Percentiles rank a stretch among this genome's conserved stretches.
phyloP scores from a whole-genome alignment of 331 rosid species.

The Pyrus hybrid region DNA sequence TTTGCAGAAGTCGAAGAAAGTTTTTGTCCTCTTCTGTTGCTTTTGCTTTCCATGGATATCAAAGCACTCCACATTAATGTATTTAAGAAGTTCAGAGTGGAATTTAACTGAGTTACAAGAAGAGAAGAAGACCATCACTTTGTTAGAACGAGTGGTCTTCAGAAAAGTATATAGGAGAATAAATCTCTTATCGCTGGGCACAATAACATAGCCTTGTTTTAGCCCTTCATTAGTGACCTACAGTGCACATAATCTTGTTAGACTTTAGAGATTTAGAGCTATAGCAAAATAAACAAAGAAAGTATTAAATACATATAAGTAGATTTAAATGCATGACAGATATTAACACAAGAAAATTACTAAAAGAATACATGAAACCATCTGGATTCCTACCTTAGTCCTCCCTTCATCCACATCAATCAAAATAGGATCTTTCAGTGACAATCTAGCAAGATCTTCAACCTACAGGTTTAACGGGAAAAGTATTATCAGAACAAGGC shows the following conservation, averaged over 20 bases:
- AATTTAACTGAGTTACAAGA: constrained; percentile 86
- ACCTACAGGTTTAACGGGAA: constrained; percentile 41
- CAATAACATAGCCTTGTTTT: constrained; percentile 91
- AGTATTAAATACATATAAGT: too few species aligned
- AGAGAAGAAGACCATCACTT: constrained; percentile 97
- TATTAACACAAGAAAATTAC: neutral
- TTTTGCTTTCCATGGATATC: constrained; percentile 95
- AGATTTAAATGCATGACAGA: too few species aligned
- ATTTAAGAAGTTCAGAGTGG: constrained; percentile 79
- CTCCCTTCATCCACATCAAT: constrained; percentile 89
- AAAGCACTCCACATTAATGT: constrained; percentile 50
- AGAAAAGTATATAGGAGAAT: constrained; percentile 80
- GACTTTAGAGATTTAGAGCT: too few species aligned
- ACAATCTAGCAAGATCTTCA: constrained; percentile 84
- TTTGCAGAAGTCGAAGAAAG: constrained; percentile 67
- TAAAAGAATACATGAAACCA: neutral
- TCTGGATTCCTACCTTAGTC: constrained; percentile 45
- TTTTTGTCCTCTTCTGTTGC: constrained; percentile 73
- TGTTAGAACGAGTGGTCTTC: constrained; percentile 60
- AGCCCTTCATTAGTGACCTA: constrained; percentile 97
- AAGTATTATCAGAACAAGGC: constrained; percentile 6
- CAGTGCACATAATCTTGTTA: constrained; percentile 13
- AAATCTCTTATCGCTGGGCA: constrained; percentile 78
- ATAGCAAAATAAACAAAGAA: too few species aligned
- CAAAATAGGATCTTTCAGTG: constrained; percentile 54